A percentile compares a stretch with the other conserved stretches of the same genome.
These are phyloP conservation scores for Fusarium sp. DNA, from an alignment of 2,329 filamentous ascomycete species.

Conservation along the genomic window DNA sequence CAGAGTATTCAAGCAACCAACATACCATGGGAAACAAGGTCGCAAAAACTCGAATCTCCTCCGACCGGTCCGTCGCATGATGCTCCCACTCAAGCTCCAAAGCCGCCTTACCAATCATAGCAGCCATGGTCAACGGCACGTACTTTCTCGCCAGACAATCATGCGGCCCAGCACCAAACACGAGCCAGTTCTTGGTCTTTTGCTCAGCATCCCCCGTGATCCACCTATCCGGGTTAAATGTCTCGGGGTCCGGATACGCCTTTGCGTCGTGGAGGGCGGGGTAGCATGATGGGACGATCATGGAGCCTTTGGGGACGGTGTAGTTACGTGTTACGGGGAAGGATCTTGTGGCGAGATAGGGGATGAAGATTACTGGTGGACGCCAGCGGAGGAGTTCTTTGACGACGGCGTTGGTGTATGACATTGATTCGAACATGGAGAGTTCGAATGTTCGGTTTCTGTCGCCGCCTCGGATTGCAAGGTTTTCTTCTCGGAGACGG, in stretches of 20 bases:
- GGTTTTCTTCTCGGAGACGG: slow-evolving; percentile 60
- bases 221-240: slow-evolving; percentile 65
- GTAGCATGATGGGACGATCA: slow-evolving; percentile 64
- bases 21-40: slow-evolving; percentile 62
- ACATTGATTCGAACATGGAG: slow-evolving; percentile 60
- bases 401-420: slow-evolving; percentile 64
- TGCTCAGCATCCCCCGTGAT: slow-evolving; percentile 62
- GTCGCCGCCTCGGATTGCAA: slow-evolving; percentile 57
- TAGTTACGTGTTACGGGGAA: slow-evolving; percentile 62
- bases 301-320: slow-evolving; percentile 61
- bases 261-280: slow-evolving; percentile 63
- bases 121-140: slow-evolving; percentile 62
- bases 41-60: slow-evolving; percentile 64
- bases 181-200: slow-evolving; percentile 66
- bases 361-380: slow-evolving; percentile 67
- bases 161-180: slow-evolving; percentile 64
- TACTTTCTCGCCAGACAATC: slow-evolving; percentile 63
- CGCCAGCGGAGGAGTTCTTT: slow-evolving; percentile 65
- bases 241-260: slow-evolving; percentile 59
- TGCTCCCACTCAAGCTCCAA: slow-evolving; percentile 64
- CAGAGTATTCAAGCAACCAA: background rate
- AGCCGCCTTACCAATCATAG: slow-evolving; percentile 65
- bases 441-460: slow-evolving; percentile 55
- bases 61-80: slow-evolving; percentile 59
- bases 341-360: slow-evolving; percentile 60